Conservation (phyloP, 805 yeast genomes). For the Debaryomyces prosopidis region DNA sequence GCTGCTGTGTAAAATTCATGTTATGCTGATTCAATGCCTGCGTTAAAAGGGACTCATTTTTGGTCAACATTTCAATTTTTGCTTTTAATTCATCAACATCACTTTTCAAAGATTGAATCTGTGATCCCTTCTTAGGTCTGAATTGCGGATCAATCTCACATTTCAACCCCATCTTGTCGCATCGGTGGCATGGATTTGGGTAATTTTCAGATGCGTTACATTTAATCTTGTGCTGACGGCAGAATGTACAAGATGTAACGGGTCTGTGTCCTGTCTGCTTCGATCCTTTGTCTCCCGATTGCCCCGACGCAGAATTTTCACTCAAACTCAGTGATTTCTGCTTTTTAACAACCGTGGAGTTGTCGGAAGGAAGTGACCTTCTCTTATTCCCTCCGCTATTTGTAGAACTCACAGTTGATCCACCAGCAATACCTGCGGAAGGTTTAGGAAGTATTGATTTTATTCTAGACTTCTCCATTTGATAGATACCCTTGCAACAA, state of each 20-base stretch:
- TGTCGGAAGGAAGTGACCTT: constrained; percentile 12
- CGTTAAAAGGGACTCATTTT: constrained; percentile 67
- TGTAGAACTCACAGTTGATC: constrained; percentile 1
- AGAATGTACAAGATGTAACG: constrained; percentile 89
- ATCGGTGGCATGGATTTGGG: constrained; percentile 81
- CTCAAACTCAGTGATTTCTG: constrained; percentile 9
- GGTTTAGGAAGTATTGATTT: constrained; percentile 47
- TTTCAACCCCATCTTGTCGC: constrained; percentile 72
- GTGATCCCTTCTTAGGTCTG: constrained; percentile 89
- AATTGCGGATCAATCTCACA: constrained; percentile 93
- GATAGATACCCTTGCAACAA: background rate
- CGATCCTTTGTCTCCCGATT: constrained; percentile 8
- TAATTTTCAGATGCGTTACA: constrained; percentile 86
- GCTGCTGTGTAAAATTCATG: constrained; percentile 27
- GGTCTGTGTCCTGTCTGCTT: constrained; percentile 65
- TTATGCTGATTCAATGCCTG: constrained; percentile 56
- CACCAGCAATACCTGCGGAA: constrained; percentile 15
- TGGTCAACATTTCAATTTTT: constrained; percentile 62
- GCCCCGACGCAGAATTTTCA: background rate
- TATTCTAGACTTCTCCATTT: constrained; percentile 40
- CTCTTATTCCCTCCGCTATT: constrained; percentile 11
- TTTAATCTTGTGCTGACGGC: constrained; percentile 91
- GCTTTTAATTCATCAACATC: constrained; percentile 81
- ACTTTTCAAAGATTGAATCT: constrained; percentile 76
- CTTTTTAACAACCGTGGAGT: constrained; percentile 7